A percentile compares a stretch with the other conserved stretches of the same genome.
These are phyloP conservation scores for Pseudoscleropodium purum DNA, from an alignment of 225 moss, liverwort and hornwort genomes.

Conservation along the genomic window DNA sequence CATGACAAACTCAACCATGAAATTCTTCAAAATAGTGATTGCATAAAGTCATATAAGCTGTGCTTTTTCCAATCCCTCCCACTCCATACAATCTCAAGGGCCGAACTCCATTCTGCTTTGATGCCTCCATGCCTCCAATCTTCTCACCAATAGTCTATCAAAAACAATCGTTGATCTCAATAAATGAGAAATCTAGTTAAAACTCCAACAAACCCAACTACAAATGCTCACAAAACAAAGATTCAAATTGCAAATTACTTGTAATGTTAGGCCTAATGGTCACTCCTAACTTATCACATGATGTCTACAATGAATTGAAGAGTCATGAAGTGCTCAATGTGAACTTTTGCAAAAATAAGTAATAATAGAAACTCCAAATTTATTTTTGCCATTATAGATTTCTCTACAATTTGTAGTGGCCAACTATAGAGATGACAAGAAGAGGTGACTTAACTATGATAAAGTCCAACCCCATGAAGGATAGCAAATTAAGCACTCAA, in stretches of 20 bases:
- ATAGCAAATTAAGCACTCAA: background rate
- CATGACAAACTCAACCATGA: background rate
- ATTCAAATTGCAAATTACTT: background rate
- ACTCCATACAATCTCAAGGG: background rate
- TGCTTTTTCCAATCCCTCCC: background rate
- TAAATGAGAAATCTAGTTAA: background rate
- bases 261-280: background rate
- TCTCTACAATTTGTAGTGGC: too few species aligned
- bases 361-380: background rate
- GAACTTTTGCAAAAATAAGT: too few species aligned
- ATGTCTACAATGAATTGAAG: background rate
- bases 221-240: background rate
- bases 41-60: too few species aligned
- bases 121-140: background rate
- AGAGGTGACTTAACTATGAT: background rate
- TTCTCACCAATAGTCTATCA: background rate
- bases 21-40: background rate
- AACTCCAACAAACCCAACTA: too few species aligned
- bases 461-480: background rate
- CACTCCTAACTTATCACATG: fast-evolving
- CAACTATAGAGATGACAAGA: background rate
- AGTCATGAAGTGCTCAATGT: too few species aligned
- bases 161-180: background rate
- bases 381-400: too few species aligned
- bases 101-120: background rate